A percentile compares a stretch with the other conserved stretches of the same genome.
Conservation (phyloP, 495 filamentous ascomycete genomes). For the Pseudomonodictys pantanalensis region DNA sequence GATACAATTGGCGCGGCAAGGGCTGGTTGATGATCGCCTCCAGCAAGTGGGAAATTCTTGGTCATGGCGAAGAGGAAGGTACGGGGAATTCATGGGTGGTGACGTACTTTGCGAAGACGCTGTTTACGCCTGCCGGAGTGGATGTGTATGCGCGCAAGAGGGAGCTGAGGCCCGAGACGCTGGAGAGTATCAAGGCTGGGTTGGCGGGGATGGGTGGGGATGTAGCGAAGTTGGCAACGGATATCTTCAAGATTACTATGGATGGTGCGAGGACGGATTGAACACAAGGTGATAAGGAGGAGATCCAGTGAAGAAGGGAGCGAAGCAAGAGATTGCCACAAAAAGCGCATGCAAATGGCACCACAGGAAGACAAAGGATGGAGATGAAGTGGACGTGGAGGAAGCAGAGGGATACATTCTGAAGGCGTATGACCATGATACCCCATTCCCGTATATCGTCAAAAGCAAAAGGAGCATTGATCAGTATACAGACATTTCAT, state of each 20-base stretch:
- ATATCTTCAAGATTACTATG: slow-evolving; percentile 43
- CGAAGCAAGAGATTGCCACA: no score
- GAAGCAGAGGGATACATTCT: no score
- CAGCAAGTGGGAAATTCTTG: slow-evolving; percentile 72
- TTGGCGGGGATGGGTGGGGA: slow-evolving; percentile 41
- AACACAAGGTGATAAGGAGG: no score
- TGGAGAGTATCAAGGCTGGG: slow-evolving; percentile 45
- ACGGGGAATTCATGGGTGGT: slow-evolving; percentile 57
- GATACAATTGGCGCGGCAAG: slow-evolving; percentile 70
- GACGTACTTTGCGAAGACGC: slow-evolving; percentile 70
- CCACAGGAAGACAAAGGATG: no score
- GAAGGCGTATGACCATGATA: no score
- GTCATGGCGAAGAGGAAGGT: slow-evolving; percentile 57
- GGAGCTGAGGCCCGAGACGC: slow-evolving; percentile 49
- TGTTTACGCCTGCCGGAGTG: slow-evolving; percentile 72
- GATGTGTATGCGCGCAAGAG: slow-evolving; percentile 66
- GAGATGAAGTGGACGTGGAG: no score
- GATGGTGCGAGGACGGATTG: slow-evolving; percentile 27
- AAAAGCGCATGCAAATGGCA: no score
- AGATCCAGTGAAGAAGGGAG: no score
- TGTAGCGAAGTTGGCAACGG: slow-evolving; percentile 40
- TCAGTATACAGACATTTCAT: no score
- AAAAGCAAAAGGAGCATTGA: no score
- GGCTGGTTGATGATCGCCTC: slow-evolving; percentile 62
- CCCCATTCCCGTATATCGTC: no score